phyloP scores from a whole-genome alignment of 1,139 yeast genomes.

The Pichia terricola region DNA sequence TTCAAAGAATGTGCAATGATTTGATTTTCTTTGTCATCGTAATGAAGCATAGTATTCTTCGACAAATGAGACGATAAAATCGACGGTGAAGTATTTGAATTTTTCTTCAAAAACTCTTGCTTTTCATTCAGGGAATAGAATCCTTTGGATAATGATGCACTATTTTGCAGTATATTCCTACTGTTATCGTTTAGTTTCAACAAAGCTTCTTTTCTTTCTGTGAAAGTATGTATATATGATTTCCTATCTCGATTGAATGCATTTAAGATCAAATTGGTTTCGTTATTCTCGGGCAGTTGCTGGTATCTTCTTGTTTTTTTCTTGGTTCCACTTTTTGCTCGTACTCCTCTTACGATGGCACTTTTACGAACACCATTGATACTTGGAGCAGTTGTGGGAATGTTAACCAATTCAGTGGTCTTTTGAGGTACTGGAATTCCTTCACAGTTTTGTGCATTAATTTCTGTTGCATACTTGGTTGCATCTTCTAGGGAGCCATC shows the following conservation, averaged over 20 bases:
- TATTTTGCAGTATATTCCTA: slow-evolving; percentile 1
- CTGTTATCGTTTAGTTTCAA: background rate
- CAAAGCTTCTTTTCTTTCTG: slow-evolving; percentile 3
- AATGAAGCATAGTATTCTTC: no score
- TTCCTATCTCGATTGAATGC: background rate
- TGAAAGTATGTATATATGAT: slow-evolving; percentile 1
- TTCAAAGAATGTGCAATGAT: background rate
- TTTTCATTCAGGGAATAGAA: slow-evolving; percentile 11
- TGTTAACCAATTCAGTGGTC: slow-evolving; percentile 51
- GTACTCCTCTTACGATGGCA: slow-evolving; percentile 45
- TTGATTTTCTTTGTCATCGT: slow-evolving; percentile 3
- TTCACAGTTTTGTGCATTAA: slow-evolving; percentile 53
- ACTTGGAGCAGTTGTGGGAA: slow-evolving; percentile 45
- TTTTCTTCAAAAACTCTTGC: slow-evolving; percentile 8
- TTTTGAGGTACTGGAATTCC: slow-evolving; percentile 58
- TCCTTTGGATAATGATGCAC: slow-evolving; percentile 5
- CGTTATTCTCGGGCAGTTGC: background rate
- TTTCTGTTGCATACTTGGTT: slow-evolving; percentile 66
- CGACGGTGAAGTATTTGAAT: background rate
- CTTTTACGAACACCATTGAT: slow-evolving; percentile 32
- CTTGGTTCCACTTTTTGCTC: slow-evolving; percentile 15
- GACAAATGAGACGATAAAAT: no score
- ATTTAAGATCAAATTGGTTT: background rate
- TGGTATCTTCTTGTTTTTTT: slow-evolving; percentile 1
- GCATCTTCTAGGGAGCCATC: slow-evolving; percentile 62